Base-by-base conservation (phyloP, 495 filamentous ascomycete species). In the Penicillium steckii region DNA sequence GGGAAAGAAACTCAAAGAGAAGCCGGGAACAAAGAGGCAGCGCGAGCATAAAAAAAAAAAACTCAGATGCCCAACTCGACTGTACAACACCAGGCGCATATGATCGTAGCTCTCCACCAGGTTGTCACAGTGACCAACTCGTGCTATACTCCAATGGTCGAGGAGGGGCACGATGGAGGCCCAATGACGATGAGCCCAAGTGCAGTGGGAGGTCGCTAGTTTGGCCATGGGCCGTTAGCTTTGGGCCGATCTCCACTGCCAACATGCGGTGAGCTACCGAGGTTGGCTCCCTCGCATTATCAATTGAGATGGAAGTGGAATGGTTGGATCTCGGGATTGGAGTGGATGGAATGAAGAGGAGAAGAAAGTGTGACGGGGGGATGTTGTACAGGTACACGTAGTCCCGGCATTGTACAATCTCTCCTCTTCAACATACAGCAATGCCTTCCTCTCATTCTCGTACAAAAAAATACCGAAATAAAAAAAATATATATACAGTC, bases 51-150 rank as follows among this genome's bases (percentile, higher is more conserved):
- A 44, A 43, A 41, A 44, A 55, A 45, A 53, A 50, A 60, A 60
- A 53, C 15, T 46, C 13, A 33, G 44, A 47, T 55, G 56, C 56
- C 56, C 56, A 59, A 59, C 51, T 49, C 32, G 40, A 43, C 48
- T 48, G 46, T 59, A 56, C 53, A 56, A 56, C 52, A 42, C 32
- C 38, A 47, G 32, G 22, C 24, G 44, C 46, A 49, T 30, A 44
- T 40, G 19, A 47, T 22, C 8, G 26, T 23, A 27, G 27, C 48
- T 29, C 41, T 18, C 30, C 41, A 33, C 40, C 19, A 21, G 18
- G 56, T 62, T 62, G 60, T 46, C 60, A 62, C 60, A 62, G 60
- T 62, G 52, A 62, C 52, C 60, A 59, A 35, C 48, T 58, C 50
- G 43, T 56, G 52, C 59, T 62, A 59, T 21, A 21, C 35, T 53